A percentile compares a stretch with the other conserved stretches of the same genome.
Evolutionary conservation across 2,329 filamentous ascomycete genomes (phyloP).

Genomic region (Cladosporium halotolerans): DNA sequence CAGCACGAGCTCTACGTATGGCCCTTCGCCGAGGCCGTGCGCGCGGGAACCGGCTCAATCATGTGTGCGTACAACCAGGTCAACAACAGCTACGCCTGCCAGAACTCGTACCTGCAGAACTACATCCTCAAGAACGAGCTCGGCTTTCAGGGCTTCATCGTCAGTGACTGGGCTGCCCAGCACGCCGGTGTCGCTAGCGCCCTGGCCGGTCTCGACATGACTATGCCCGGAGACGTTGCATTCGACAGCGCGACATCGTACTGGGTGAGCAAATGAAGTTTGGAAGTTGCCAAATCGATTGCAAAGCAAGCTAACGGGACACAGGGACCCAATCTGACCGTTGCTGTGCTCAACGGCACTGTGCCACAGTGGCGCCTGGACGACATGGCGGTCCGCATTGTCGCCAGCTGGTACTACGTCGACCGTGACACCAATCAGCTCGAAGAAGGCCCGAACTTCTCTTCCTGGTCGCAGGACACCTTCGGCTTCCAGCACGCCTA

Average conservation of each 20-base stretch:
- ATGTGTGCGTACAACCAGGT: conserved; percentile 66
- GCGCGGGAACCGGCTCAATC: conserved; percentile 44
- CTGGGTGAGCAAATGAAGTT: conserved; percentile 1
- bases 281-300: background rate
- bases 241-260: conserved; percentile 66
- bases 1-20: conserved; percentile 38
- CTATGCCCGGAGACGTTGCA: conserved; percentile 76
- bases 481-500: conserved; percentile 62
- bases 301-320: conserved; percentile 1
- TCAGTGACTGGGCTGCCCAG: conserved; percentile 66
- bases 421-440: conserved; percentile 47
- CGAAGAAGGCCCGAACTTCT: conserved; percentile 65
- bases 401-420: conserved; percentile 60
- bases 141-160: conserved; percentile 73
- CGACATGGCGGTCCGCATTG: conserved; percentile 82
- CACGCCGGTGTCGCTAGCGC: conserved; percentile 62
- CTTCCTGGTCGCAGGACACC: conserved; percentile 76
- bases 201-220: conserved; percentile 73
- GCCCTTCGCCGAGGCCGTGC: conserved; percentile 47
- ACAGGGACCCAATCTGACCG: conserved; percentile 70
- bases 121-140: conserved; percentile 71
- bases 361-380: conserved; percentile 79
- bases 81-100: conserved; percentile 71
- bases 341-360: conserved; percentile 83
- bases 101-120: conserved; percentile 72